Evolutionary conservation across 73 alveolate species (phyloP).

Genomic region (Paramecium sexaurelia): DNA sequence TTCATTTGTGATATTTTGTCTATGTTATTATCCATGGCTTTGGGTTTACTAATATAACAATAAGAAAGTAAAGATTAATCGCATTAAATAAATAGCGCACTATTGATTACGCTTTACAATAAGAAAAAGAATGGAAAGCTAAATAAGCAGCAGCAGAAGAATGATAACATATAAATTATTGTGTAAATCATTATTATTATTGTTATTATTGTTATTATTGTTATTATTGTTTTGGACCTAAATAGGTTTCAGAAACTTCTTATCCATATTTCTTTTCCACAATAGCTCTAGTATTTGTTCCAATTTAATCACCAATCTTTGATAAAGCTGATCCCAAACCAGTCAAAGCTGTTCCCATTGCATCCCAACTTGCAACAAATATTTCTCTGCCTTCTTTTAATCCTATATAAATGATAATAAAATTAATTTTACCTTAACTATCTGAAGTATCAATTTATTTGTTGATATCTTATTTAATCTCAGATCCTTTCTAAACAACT

Average conservation of each 20-base stretch:
- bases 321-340: constrained; percentile 52
- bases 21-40: constrained; percentile 51
- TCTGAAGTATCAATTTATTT: constrained; percentile 7
- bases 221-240: neutral
- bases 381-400: constrained; percentile 49
- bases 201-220: neutral
- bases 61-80: neutral
- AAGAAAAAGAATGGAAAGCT: constrained; percentile 33
- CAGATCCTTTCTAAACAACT: constrained; percentile 25
- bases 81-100: neutral
- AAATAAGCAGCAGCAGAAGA: neutral
- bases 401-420: neutral
- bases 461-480: neutral
- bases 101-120: constrained; percentile 20
- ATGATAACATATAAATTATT: neutral
- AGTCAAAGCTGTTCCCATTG: constrained; percentile 50
- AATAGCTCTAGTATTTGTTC: neutral
- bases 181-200: neutral
- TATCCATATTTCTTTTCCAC: constrained; percentile 38
- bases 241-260: neutral
- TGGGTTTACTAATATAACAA: constrained; percentile 50
- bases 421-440: neutral
- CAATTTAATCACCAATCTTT: constrained; percentile 21
- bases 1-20: neutral
- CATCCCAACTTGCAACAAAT: constrained; percentile 55